Evolutionary conservation across 768 basidiomycete species (phyloP).

Genomic region (Polyporus arcularius): DNA sequence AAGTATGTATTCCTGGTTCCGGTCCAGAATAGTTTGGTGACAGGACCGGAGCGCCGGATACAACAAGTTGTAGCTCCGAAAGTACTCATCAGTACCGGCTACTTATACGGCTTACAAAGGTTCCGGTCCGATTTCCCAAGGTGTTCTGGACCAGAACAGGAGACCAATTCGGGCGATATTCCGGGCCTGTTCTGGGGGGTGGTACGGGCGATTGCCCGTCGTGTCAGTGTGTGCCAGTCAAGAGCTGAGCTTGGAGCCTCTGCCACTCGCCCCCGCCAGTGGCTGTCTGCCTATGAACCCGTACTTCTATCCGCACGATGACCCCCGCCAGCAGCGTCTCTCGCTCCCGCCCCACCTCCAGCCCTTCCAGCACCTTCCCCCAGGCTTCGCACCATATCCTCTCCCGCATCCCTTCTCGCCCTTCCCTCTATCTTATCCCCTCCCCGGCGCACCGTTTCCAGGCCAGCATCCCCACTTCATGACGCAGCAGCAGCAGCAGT

Average conservation of each 20-base stretch:
- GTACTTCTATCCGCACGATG: conserved; percentile 12
- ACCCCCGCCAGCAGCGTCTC: not conserved
- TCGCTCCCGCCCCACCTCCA: conserved; percentile 1
- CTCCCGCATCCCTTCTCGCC: not conserved
- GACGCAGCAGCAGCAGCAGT: conserved; percentile 3
- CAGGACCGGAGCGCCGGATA: too few species aligned
- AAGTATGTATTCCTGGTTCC: too few species aligned
- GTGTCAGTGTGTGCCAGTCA: not conserved
- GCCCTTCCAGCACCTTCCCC: conserved; percentile 4
- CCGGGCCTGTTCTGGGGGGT: too few species aligned
- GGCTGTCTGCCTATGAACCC: conserved; percentile 11
- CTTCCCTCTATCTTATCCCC: conserved; percentile 11
- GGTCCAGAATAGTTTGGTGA: too few species aligned
- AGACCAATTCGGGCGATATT: too few species aligned
- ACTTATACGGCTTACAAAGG: too few species aligned
- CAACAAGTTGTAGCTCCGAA: too few species aligned
- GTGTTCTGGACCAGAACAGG: too few species aligned
- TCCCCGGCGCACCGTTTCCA: conserved; percentile 1
- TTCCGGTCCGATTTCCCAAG: too few species aligned
- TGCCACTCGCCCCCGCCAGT: not conserved
- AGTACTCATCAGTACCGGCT: too few species aligned
- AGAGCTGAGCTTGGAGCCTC: not conserved
- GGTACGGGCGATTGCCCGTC: too few species aligned
- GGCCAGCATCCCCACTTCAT: conserved; percentile 9
- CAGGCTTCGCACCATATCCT: not conserved